Evolutionary conservation across 73 alveolate species (phyloP), one percentile per base, ranked within the genome.

Genomic region (Paramecium octaurelia): DNA sequence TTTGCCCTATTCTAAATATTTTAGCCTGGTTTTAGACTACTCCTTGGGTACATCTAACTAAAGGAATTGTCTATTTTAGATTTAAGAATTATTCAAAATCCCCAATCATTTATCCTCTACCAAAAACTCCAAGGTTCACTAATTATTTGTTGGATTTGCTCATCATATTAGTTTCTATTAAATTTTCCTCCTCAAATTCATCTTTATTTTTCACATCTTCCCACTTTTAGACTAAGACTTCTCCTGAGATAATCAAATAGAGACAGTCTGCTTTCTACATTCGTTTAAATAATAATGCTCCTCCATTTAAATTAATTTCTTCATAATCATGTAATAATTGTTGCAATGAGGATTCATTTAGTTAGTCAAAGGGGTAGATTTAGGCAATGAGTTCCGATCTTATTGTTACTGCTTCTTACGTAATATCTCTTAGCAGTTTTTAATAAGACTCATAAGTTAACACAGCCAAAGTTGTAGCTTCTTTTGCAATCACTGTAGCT

Each of bases 401-500:
- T 35, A 73, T 36, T 14, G 36, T 36, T 7, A 73, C 20, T 0
- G 87, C 87, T 38, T 73, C 87, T 73, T 73, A 35, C 6, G 31
- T 34, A 10, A 73, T 36, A 38, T 73, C 87, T 73, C 59, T 36
- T 27, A 64, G 31, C 21, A 80, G 6, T 80, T 80, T 80, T 80
- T 80, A 23, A 44, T 42, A 80, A 35, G 73, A 21, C n/a, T 80
- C 91, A 80, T 80, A 80, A 21, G 76, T 44, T 16, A 80, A 24
- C 2, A 48, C 31, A 20, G 76, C 91, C 0, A 40, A 20, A 18
- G 27, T 23, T 14, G 76, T 10, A 8, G 11, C 34, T 21, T 21
- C 31, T 29, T 80, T 80, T 16, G 91, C 21, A 11, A 80, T 44
- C 29, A 80, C 91, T 80, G 91, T 80, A 0, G 91, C 91, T 44